phyloP scores from a whole-genome alignment of 768 basidiomycete species.

The Suillus bovinus region DNA sequence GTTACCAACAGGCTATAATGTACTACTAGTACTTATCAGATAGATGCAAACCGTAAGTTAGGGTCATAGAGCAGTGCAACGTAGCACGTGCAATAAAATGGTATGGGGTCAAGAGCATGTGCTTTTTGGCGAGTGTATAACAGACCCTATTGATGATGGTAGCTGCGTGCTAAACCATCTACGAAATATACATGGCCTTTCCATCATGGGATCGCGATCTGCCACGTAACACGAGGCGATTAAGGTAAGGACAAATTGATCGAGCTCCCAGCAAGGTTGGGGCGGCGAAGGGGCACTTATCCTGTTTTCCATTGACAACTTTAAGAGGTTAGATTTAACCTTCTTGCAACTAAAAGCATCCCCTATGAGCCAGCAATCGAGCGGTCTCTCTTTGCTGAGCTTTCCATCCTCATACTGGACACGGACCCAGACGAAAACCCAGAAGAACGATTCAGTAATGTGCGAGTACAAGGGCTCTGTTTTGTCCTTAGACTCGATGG shows the following conservation, averaged over 20 bases:
- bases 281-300: not conserved
- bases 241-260: not conserved
- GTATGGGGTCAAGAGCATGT: not conserved
- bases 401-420: not conserved
- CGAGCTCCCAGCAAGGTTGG: not conserved
- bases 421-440: conserved; percentile 25
- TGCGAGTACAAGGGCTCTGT: conserved; percentile 28
- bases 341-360: not conserved
- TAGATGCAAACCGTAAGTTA: not conserved
- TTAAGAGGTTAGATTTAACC: not conserved
- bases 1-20: not conserved
- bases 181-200: not conserved
- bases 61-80: not conserved
- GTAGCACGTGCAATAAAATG: not conserved
- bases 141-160: not conserved
- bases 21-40: too few species aligned
- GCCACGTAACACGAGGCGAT: not conserved
- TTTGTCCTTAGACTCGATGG: conserved; percentile 17
- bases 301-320: not conserved
- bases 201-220: not conserved
- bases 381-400: not conserved
- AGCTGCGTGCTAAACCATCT: not conserved
- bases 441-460: conserved; percentile 36
- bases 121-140: not conserved
- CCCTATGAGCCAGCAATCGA: not conserved